Evolutionary conservation across 129 eudicot species (phyloP), one percentile per base, ranked within the genome.

Genomic region (Flaveria linearis): DNA sequence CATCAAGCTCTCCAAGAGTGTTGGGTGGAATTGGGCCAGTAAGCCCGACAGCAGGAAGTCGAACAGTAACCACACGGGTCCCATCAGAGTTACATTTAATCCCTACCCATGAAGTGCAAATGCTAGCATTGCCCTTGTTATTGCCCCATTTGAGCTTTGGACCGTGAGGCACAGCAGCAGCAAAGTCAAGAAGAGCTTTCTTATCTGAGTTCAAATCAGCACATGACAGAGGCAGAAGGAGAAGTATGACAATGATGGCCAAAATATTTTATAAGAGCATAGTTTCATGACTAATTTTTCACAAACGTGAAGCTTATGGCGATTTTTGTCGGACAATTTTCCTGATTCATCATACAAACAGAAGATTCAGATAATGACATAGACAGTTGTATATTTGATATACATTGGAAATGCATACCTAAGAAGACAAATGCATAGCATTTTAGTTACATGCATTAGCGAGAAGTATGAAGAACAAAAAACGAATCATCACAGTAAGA

Each of bases 1-100:
- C 74, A 67, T 81, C 79, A 81, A 91, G 80, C 58, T 83, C 82
- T 74, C 92, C 94, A 66, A 91, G 85, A 22, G 92, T 91, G 78
- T 76, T 73, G 23, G 82, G 10, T 49, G 97, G 97, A 23, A 91
- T 85, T 17, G 86, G 74, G 49, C 97, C 97, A 0, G 64, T 52
- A 52, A 91, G 97, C n/a, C 97, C 97, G 73, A 84, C 81, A 23
- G 87, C 97, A 25, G 94, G 97, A 75, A 91, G 97, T 26, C 92
- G 86, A 47, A 91, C 82, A 18, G 62, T 23, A 49, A 53, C 18
- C 73, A 91, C 97, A 74, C 81, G 82, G 9, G 78, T 72, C 26
- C 82, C 78, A 60, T 83, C 86, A 36, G 72, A 20, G 45, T 76
- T 80, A 68, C 97, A 91, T 12, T 77, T 85, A 73, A 91, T 69